Percentiles rank a stretch among this genome's conserved stretches.
These are phyloP conservation scores for Ulmus americana DNA, from an alignment of 331 rosid genomes.

Conservation along the genomic window DNA sequence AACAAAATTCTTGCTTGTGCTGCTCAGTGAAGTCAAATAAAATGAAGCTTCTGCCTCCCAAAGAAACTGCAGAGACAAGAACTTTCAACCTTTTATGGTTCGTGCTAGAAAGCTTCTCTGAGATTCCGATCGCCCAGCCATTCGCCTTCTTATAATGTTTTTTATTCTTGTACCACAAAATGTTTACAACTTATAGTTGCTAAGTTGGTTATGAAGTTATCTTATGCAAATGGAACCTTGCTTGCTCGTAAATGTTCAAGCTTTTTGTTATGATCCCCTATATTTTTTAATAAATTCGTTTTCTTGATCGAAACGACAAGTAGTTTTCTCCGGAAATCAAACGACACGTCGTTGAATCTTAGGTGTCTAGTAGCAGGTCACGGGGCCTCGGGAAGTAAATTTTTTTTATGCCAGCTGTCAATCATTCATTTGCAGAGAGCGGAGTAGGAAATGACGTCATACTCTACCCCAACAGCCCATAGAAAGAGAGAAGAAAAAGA, in stretches of 20 bases:
- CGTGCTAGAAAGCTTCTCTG: background rate
- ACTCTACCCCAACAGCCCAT: background rate
- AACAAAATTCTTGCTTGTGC: background rate
- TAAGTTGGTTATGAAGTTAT: no score
- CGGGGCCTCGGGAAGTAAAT: background rate
- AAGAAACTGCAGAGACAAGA: background rate
- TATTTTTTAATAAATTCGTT: no score
- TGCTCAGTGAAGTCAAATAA: background rate
- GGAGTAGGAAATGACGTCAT: background rate
- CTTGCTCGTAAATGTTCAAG: no score
- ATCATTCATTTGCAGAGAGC: background rate
- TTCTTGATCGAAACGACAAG: no score
- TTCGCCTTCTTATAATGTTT: no score
- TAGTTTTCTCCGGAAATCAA: no score
- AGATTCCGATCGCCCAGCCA: background rate
- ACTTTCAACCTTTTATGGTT: background rate
- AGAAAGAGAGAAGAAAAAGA: background rate
- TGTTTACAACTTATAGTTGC: no score
- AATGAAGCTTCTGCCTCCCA: background rate
- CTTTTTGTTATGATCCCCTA: no score
- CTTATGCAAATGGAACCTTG: no score
- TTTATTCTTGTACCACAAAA: no score
- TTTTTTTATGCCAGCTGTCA: slow-evolving; percentile 19
- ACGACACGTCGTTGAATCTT: background rate
- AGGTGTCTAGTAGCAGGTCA: background rate